A percentile compares a stretch with the other conserved stretches of the same genome.
phyloP scores from a whole-genome alignment of 495 filamentous ascomycete species.

The Rostrohypoxylon terebratum region DNA sequence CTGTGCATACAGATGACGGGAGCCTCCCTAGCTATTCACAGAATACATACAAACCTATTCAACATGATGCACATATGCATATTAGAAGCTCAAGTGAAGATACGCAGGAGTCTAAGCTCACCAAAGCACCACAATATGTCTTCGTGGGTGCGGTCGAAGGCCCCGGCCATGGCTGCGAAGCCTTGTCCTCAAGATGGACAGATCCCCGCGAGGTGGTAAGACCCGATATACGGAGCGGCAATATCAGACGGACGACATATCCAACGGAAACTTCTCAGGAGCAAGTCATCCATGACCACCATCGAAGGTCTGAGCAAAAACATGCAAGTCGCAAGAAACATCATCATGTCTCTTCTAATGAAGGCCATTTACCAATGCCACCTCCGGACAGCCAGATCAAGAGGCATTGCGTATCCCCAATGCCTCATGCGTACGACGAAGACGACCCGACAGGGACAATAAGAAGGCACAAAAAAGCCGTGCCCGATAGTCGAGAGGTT shows the following conservation, averaged over 20 bases:
- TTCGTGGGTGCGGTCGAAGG: slow-evolving; percentile 8
- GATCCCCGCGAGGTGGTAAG: slow-evolving; percentile 35
- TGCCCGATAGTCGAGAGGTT: slow-evolving; percentile 53
- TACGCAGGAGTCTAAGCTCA: slow-evolving; percentile 41
- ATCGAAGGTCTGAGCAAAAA: slow-evolving; percentile 21
- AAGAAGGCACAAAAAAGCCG: slow-evolving; percentile 32
- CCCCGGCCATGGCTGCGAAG: not conserved
- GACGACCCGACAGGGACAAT: slow-evolving; percentile 44
- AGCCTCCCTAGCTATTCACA: not conserved
- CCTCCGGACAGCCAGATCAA: slow-evolving; percentile 38
- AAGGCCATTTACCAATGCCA: slow-evolving; percentile 38
- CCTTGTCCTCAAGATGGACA: slow-evolving; percentile 28
- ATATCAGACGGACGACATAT: slow-evolving; percentile 25
- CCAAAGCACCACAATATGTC: slow-evolving; percentile 22
- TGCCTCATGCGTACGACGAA: slow-evolving; percentile 44
- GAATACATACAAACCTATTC: not conserved
- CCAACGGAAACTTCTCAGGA: not conserved
- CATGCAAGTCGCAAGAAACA: slow-evolving; percentile 20
- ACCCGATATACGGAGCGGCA: slow-evolving; percentile 40
- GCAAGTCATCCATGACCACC: slow-evolving; percentile 1
- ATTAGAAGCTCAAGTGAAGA: slow-evolving; percentile 31
- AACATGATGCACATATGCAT: not conserved
- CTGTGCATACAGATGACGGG: slow-evolving; percentile 25
- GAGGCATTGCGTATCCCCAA: slow-evolving; percentile 31
- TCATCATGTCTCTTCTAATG: slow-evolving; percentile 37